Conservation (phyloP, 148 eudicot species). For the Polygonum maritimum region DNA sequence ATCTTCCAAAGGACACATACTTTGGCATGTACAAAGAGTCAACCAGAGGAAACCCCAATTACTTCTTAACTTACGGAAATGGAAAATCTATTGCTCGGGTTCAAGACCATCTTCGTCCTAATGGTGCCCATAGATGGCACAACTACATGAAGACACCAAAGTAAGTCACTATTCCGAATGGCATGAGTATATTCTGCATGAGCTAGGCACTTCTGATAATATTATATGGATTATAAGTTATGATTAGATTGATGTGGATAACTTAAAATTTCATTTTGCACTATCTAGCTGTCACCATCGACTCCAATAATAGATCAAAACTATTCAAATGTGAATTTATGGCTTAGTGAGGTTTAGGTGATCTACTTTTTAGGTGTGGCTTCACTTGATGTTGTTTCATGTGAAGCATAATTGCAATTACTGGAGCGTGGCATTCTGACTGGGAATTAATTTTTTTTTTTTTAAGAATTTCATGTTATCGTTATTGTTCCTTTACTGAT, state of each 20-base stretch:
- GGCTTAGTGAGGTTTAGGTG: not conserved
- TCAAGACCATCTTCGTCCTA: conserved; percentile 82
- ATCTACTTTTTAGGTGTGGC: not conserved
- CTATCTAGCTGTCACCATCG: not conserved
- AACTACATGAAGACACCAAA: conserved; percentile 83
- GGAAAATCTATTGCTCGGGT: conserved; percentile 75
- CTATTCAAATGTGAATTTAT: not conserved
- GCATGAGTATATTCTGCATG: not conserved
- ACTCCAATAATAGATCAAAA: not conserved
- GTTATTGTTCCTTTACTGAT: not conserved
- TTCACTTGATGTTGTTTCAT: not conserved
- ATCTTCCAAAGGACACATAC: conserved; percentile 77
- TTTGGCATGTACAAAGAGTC: conserved; percentile 88
- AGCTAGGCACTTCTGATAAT: not conserved
- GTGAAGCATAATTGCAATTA: not conserved
- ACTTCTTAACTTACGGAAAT: conserved; percentile 80
- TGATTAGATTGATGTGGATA: not conserved
- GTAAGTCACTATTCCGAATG: conserved; percentile 25
- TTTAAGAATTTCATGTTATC: not conserved
- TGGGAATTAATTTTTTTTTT: not conserved
- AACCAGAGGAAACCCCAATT: conserved; percentile 83
- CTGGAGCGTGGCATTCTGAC: not conserved
- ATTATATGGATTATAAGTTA: not conserved
- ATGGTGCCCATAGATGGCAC: conserved; percentile 94
- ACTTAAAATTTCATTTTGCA: not conserved